phyloP scores from a whole-genome alignment of 2,329 filamentous ascomycete genomes.

The Fusarium sambucinum region DNA sequence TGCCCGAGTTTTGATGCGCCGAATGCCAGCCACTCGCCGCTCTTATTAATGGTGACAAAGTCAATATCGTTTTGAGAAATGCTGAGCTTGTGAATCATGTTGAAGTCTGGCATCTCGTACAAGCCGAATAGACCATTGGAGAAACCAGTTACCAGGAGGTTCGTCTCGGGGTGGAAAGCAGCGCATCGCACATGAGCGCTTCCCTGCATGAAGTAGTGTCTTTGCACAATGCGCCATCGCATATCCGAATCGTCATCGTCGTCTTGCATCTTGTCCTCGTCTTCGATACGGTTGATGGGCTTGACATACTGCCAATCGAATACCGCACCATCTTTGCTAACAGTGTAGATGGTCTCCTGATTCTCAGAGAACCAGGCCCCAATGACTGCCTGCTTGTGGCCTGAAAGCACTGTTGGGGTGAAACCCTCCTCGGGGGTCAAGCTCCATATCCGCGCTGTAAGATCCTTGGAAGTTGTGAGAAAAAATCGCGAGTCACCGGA shows the following conservation, averaged over 20 bases:
- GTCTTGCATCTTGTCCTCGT: conserved; percentile 70
- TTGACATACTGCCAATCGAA: conserved; percentile 91
- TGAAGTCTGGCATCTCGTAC: conserved; percentile 96
- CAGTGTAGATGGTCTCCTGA: conserved; percentile 95
- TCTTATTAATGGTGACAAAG: conserved; percentile 92
- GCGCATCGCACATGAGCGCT: conserved; percentile 89
- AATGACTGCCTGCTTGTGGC: conserved; percentile 89
- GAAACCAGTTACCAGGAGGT: conserved; percentile 95
- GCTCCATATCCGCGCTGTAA: conserved; percentile 96
- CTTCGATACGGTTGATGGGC: conserved; percentile 66
- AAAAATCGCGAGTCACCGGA: conserved; percentile 97
- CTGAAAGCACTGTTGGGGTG: conserved; percentile 87
- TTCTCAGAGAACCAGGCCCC: conserved; percentile 97
- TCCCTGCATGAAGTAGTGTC: conserved; percentile 94
- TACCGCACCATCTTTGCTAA: conserved; percentile 96
- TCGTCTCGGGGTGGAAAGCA: conserved; percentile 87
- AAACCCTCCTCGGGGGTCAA: conserved; percentile 88
- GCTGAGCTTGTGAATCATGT: conserved; percentile 90
- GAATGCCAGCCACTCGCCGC: conserved; percentile 96
- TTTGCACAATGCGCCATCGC: conserved; percentile 91
- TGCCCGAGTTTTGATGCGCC: conserved; percentile 95
- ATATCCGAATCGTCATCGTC: conserved; percentile 73
- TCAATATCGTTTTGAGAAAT: conserved; percentile 98
- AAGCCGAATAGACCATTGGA: conserved; percentile 94
- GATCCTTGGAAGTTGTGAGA: conserved; percentile 88